Percentiles rank a stretch among this genome's conserved stretches.
Evolutionary conservation across 2,329 filamentous ascomycete genomes (phyloP).

Genomic region (Pseudogymnoascus sp.): DNA sequence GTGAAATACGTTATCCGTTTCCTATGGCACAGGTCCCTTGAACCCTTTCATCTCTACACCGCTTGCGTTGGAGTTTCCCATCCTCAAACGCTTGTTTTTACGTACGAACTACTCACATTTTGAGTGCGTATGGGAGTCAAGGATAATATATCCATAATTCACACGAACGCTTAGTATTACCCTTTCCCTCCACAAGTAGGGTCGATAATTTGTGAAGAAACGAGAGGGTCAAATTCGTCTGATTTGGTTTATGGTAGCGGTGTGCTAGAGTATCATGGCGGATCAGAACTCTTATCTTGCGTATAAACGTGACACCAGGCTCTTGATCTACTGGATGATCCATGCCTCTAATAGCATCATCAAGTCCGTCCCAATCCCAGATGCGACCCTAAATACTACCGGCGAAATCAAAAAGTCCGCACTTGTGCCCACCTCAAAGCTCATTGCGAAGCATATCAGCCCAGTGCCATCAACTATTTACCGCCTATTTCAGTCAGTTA

Average conservation of each 20-base stretch:
- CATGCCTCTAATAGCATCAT: slow-evolving; percentile 32
- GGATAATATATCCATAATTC: background rate
- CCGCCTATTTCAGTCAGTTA: slow-evolving; percentile 28
- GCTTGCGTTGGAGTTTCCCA: background rate
- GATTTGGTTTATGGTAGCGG: background rate
- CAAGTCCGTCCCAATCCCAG: slow-evolving; percentile 14
- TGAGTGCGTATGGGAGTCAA: background rate
- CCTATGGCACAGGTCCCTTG: background rate
- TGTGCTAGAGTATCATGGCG: slow-evolving; percentile 11
- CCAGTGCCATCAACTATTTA: slow-evolving; percentile 30
- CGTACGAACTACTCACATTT: background rate
- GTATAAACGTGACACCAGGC: slow-evolving; percentile 34
- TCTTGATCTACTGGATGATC: slow-evolving; percentile 33
- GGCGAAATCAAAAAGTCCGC: slow-evolving; percentile 30
- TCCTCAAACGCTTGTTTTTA: background rate
- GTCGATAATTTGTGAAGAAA: background rate
- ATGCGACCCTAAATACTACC: slow-evolving; percentile 29
- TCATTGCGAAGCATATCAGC: slow-evolving; percentile 31
- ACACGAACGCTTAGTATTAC: background rate
- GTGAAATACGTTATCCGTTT: background rate
- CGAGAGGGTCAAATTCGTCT: background rate
- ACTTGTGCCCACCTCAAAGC: slow-evolving; percentile 32
- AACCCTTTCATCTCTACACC: background rate
- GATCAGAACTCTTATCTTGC: slow-evolving; percentile 28
- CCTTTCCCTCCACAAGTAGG: background rate